Conservation (phyloP, 495 filamentous ascomycete species). For the Mycothermus thermophilus region DNA sequence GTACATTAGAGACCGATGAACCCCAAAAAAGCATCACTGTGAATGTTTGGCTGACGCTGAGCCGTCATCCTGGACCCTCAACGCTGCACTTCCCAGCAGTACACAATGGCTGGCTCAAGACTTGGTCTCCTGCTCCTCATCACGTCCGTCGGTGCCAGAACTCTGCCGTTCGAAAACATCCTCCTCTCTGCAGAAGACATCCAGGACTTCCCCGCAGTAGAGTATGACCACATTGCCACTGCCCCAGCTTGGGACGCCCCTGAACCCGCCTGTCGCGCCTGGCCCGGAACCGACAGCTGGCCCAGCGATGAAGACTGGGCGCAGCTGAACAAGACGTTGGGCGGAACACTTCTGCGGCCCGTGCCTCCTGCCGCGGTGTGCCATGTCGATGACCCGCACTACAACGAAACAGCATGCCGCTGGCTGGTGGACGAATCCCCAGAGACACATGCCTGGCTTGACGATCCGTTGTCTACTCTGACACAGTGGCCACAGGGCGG, state of each 20-base stretch:
- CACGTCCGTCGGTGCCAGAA: neutral
- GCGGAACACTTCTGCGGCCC: conserved; percentile 7
- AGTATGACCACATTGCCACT: neutral
- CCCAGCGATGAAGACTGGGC: conserved; percentile 1
- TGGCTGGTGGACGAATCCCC: conserved; percentile 12
- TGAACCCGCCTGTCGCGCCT: conserved; percentile 1
- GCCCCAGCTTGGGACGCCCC: neutral
- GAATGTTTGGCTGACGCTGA: too few relatives aligned
- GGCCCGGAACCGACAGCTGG: conserved; percentile 1
- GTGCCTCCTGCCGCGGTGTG: conserved; percentile 39
- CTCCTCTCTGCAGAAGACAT: neutral
- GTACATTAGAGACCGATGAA: too few relatives aligned
- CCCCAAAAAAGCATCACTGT: too few relatives aligned
- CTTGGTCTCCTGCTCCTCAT: too few relatives aligned
- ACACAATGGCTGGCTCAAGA: too few relatives aligned
- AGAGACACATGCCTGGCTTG: conserved; percentile 19
- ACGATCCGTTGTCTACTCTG: conserved; percentile 23
- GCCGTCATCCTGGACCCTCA: too few relatives aligned
- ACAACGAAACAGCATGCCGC: conserved; percentile 30
- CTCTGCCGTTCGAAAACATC: neutral
- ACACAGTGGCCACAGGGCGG: conserved; percentile 27
- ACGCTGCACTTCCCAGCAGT: too few relatives aligned
- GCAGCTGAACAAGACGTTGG: conserved; percentile 1
- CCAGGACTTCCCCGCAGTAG: neutral
- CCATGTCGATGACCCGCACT: conserved; percentile 33